A percentile compares a stretch with the other conserved stretches of the same genome.
These are phyloP conservation scores for Epichloe glyceriae DNA, from an alignment of 2,329 filamentous ascomycete genomes.

Conservation along the genomic window DNA sequence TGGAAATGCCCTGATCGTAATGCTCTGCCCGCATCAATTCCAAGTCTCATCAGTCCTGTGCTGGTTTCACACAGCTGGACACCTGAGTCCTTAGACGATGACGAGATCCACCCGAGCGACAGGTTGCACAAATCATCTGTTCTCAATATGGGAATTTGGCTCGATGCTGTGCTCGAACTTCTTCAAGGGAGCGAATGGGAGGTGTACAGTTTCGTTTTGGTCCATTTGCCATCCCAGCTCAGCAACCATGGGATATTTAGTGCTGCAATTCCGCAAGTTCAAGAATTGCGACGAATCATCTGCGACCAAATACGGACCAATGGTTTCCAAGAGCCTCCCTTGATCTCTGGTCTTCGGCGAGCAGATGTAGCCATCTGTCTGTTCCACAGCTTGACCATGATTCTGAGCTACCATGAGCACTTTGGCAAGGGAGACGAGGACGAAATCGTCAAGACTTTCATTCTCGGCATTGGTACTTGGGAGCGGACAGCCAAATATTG, in stretches of 20 bases:
- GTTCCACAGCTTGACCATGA: slow-evolving; percentile 73
- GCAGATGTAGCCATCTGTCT: slow-evolving; percentile 82
- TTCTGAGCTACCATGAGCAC: slow-evolving; percentile 79
- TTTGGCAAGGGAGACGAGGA: slow-evolving; percentile 80
- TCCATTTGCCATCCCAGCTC: slow-evolving; percentile 75
- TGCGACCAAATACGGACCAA: slow-evolving; percentile 74
- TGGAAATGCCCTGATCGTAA: slow-evolving; percentile 47
- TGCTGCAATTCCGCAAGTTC: slow-evolving; percentile 60
- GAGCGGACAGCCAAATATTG: slow-evolving; percentile 83
- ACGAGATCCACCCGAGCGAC: slow-evolving; percentile 13
- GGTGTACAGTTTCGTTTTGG: slow-evolving; percentile 78
- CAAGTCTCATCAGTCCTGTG: slow-evolving; percentile 34
- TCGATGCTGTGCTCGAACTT: slow-evolving; percentile 65
- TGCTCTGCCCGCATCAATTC: slow-evolving; percentile 37
- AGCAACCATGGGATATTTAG: slow-evolving; percentile 80
- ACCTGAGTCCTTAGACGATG: slow-evolving; percentile 3
- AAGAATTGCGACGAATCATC: slow-evolving; percentile 59
- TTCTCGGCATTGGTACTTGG: slow-evolving; percentile 70
- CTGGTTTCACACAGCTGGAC: slow-evolving; percentile 27
- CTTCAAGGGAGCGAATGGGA: slow-evolving; percentile 76
- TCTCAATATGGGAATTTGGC: slow-evolving; percentile 54
- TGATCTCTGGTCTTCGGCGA: slow-evolving; percentile 65
- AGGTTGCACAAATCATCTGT: slow-evolving; percentile 23
- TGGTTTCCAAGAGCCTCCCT: slow-evolving; percentile 69
- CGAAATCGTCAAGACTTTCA: slow-evolving; percentile 75